Evolutionary conservation across 2,329 filamentous ascomycete species (phyloP), one percentile per base, ranked within the genome.

Genomic region (Colletotrichum trifolii): DNA sequence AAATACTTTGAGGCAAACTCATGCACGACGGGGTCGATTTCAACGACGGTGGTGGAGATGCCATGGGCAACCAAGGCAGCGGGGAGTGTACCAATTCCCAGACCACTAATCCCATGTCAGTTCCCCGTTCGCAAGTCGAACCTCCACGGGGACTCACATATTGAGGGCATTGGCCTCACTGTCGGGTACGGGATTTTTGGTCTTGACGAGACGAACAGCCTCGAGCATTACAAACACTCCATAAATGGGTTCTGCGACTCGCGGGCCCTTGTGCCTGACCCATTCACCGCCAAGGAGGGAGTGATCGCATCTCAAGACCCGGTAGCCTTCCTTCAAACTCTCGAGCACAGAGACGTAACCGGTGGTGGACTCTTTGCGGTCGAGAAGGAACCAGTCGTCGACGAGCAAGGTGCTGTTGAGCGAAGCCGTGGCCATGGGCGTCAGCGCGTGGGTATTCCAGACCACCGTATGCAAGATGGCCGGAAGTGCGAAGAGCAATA

Each of bases 181-280:
- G 70, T 94, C 91, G 2, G 79, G 79, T 55, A 82, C 77, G 12
- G 77, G 79, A 36, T 84, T 81, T 5, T 83, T 78, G 1, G 82
- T 82, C 70, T 96, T 83, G 33, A 97, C 84, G 38, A 99, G 84
- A 25, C 96, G 87, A 7, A 98, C 91, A 4, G 95, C 93, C 76
- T 99, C 96, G 1, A 99, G 87, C 85, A 97, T 96, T 34, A 93
- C 90, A 75, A 99, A 99, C n/a, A 98, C 91, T 9, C 93, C 91
- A 74, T 98, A 99, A 60, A 99, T 93, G 0, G 95, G 93, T 77
- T 99, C 96, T 10, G 88, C 87, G 15, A 93, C 85, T 67, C 73
- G 80, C 54, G 78, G 83, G 65, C 75, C 89, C 46, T 60, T 66
- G 69, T 78, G 81, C 45, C 82, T 82, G 11, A 90, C 85, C 95